Evolutionary conservation across 108 stramenopile genomes (phyloP).

Genomic region (Parmales sp.): DNA sequence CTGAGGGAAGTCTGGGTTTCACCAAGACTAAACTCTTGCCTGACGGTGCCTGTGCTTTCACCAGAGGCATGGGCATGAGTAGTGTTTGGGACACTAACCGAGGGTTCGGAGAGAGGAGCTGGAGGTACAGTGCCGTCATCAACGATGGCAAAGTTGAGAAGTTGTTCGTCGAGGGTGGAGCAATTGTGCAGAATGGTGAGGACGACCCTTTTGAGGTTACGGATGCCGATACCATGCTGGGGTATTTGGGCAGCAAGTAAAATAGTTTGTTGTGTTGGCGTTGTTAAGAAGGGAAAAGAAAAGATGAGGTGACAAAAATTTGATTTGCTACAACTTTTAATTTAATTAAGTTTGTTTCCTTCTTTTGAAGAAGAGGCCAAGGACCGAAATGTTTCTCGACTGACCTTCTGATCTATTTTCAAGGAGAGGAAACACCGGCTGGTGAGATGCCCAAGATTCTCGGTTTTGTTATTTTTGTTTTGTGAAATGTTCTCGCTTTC

Average conservation of each 20-base stretch:
- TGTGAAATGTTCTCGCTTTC: not conserved
- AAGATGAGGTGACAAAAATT: not conserved
- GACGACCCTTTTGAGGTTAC: conserved; percentile 47
- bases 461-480: not conserved
- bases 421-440: not conserved
- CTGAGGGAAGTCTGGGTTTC: conserved; percentile 32
- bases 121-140: conserved; percentile 45
- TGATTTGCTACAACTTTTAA: no score
- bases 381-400: not conserved
- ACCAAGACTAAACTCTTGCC: conserved; percentile 41
- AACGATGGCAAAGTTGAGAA: conserved; percentile 26
- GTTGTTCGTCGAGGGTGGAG: conserved; percentile 29
- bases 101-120: conserved; percentile 41
- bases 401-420: not conserved
- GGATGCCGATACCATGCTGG: conserved; percentile 42
- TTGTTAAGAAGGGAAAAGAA: not conserved
- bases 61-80: conserved; percentile 50
- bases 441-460: not conserved
- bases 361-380: not conserved
- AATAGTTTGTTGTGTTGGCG: not conserved
- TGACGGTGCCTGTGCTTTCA: conserved; percentile 39
- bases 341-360: no score
- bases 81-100: conserved; percentile 31
- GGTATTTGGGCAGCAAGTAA: conserved; percentile 26
- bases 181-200: conserved; percentile 21